Conservation (phyloP, 345 rosid genomes). For the Balakata baccata region DNA sequence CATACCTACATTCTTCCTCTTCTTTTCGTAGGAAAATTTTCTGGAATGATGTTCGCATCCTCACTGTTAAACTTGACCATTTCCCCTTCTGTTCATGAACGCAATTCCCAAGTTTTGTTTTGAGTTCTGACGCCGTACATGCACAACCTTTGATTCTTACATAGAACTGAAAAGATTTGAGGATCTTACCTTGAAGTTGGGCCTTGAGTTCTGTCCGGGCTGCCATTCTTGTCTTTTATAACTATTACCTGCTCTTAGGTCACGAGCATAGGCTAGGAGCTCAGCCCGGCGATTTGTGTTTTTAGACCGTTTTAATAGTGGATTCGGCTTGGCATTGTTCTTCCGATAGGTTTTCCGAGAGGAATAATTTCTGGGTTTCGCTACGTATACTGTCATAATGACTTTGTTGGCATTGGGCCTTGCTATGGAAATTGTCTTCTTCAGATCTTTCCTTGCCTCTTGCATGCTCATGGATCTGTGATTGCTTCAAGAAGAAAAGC, state of each 20-base stretch:
- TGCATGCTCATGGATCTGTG: not conserved
- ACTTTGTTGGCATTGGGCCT: constrained; percentile 34
- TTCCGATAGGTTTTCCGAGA: too few relatives aligned
- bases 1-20: constrained; percentile 19
- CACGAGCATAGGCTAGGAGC: constrained; percentile 46
- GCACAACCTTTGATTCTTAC: not conserved
- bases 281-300: constrained; percentile 42
- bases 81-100: constrained; percentile 20
- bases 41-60: constrained; percentile 15
- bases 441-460: not conserved
- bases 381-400: constrained; percentile 46
- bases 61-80: not conserved
- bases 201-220: not conserved
- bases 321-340: constrained; percentile 8
- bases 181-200: constrained; percentile 13
- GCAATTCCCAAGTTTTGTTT: not conserved
- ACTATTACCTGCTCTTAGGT: constrained; percentile 26
- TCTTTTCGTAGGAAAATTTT: constrained; percentile 14
- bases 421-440: not conserved
- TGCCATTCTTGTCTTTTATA: not conserved
- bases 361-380: constrained; percentile 21
- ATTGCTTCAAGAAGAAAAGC: not conserved
- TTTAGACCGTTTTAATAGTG: constrained; percentile 4
- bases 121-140: not conserved
- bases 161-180: not conserved